Evolutionary conservation across 768 basidiomycete genomes (phyloP).

Genomic region (Phallus indusiatus): DNA sequence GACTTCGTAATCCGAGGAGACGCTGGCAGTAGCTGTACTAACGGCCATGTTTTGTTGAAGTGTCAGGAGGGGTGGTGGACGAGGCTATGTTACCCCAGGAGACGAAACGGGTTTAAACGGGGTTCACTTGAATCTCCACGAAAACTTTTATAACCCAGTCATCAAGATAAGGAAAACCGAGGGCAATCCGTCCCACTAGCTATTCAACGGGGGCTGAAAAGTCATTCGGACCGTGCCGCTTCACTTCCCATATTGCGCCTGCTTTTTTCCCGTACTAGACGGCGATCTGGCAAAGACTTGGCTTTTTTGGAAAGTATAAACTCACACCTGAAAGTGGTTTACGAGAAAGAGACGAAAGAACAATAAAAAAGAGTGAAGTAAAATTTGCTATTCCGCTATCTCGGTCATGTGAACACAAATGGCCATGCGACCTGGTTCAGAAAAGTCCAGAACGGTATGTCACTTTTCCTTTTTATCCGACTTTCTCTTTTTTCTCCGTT

Average conservation of each 20-base stretch:
- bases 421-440: background rate
- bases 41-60: background rate
- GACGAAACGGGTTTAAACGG: background rate
- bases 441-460: background rate
- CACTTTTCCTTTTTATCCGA: background rate
- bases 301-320: background rate
- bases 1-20: constrained; percentile 1
- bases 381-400: background rate
- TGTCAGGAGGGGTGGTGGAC: background rate
- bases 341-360: background rate
- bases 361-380: background rate
- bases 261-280: background rate
- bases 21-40: background rate
- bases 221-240: background rate
- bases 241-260: background rate
- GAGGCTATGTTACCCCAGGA: background rate
- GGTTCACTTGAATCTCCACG: too few relatives aligned
- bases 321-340: background rate
- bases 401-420: constrained; percentile 3
- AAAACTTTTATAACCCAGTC: too few relatives aligned
- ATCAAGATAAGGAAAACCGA: too few relatives aligned
- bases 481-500: background rate
- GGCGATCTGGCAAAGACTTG: background rate
- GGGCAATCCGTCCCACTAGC: too few relatives aligned
- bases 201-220: too few relatives aligned